These are phyloP conservation scores for Fusarium sp. DNA, from an alignment of 2,329 filamentous ascomycete species.

Conservation along the genomic window DNA sequence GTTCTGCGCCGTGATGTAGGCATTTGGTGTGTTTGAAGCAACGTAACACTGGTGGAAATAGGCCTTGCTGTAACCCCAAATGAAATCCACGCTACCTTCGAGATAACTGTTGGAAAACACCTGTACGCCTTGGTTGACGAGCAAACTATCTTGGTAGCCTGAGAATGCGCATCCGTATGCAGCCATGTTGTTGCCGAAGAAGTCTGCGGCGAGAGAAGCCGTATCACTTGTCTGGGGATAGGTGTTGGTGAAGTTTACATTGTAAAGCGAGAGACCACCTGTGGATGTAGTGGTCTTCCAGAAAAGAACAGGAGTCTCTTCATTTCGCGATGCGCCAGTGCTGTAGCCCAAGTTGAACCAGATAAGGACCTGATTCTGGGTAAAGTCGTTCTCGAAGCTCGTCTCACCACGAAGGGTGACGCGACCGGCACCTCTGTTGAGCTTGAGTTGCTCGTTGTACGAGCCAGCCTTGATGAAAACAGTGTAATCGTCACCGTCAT, in stretches of 20 bases:
- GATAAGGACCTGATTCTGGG: conserved; percentile 38
- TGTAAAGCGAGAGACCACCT: conserved; percentile 68
- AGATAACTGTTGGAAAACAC: conserved; percentile 59
- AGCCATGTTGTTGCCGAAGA: conserved; percentile 49
- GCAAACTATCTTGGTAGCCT: conserved; percentile 63
- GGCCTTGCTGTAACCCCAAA: conserved; percentile 51
- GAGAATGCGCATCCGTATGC: conserved; percentile 59
- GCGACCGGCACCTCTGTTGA: conserved; percentile 30
- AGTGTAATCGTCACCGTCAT: conserved; percentile 41
- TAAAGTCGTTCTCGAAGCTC: conserved; percentile 40
- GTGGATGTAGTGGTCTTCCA: conserved; percentile 59
- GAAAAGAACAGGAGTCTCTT: conserved; percentile 59
- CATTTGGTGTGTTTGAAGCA: conserved; percentile 51
- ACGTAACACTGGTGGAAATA: conserved; percentile 56
- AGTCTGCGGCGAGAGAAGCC: conserved; percentile 54
- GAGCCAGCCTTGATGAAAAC: conserved; percentile 43
- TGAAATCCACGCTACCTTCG: conserved; percentile 43
- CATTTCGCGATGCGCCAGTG: conserved; percentile 56
- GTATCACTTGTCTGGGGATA: conserved; percentile 59
- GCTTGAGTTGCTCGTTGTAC: conserved; percentile 40
- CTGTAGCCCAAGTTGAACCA: conserved; percentile 38
- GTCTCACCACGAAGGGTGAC: conserved; percentile 42
- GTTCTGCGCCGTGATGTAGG: conserved; percentile 52
- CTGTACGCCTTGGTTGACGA: conserved; percentile 61
- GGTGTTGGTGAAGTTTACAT: conserved; percentile 65